These are phyloP conservation scores for Aspergillus bombycis DNA, from an alignment of 2,329 filamentous ascomycete genomes.

Conservation along the genomic window DNA sequence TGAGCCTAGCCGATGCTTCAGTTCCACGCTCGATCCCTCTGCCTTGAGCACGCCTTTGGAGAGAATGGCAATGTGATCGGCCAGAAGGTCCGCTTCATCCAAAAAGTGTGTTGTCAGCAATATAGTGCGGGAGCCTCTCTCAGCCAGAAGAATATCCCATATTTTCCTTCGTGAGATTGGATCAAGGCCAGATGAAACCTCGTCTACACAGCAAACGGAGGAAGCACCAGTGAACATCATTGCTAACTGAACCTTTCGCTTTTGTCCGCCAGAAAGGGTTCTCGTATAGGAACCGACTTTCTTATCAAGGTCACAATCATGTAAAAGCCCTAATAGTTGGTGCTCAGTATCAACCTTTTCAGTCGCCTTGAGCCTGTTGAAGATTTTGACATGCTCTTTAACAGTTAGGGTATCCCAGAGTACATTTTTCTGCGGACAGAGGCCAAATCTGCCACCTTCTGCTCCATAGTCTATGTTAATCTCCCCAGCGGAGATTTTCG, in stretches of 20 bases:
- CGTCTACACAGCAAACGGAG: conserved; percentile 85
- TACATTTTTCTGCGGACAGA: conserved; percentile 92
- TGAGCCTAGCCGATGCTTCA: conserved; percentile 80
- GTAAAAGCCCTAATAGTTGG: conserved; percentile 66
- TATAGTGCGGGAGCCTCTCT: conserved; percentile 79
- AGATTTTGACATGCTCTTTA: conserved; percentile 79
- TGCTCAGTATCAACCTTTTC: conserved; percentile 58
- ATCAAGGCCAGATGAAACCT: conserved; percentile 86
- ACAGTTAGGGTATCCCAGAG: conserved; percentile 89
- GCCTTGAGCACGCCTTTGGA: conserved; percentile 83
- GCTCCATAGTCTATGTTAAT: conserved; percentile 81
- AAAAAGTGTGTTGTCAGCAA: conserved; percentile 91
- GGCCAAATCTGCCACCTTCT: conserved; percentile 76
- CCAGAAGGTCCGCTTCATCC: conserved; percentile 87
- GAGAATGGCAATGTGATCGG: conserved; percentile 85
- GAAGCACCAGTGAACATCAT: conserved; percentile 95
- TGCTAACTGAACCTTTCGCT: conserved; percentile 86
- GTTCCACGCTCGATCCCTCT: conserved; percentile 79
- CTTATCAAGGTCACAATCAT: conserved; percentile 71
- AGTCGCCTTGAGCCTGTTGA: conserved; percentile 77
- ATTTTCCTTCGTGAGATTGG: conserved; percentile 85
- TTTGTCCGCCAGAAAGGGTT: conserved; percentile 87
- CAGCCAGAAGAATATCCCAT: conserved; percentile 88
- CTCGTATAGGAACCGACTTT: conserved; percentile 74
- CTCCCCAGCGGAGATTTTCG: conserved; percentile 72